Conservation (phyloP, 345 rosid genomes). For the Brassica juncea region DNA sequence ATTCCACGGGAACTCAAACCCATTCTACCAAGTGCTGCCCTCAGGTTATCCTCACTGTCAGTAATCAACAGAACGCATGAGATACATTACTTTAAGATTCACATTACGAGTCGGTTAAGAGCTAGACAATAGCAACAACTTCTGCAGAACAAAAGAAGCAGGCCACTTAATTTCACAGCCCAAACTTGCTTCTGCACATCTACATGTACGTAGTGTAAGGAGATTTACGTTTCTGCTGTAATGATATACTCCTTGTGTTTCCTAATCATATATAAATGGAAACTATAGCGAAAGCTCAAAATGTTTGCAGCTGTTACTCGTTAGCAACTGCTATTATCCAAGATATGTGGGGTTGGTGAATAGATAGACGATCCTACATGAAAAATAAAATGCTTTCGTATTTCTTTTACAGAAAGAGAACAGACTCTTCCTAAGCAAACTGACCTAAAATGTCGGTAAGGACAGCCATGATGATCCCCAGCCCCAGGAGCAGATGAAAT, state of each 20-base stretch:
- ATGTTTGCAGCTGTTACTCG: background rate
- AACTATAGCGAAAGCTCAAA: background rate
- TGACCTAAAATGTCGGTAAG: slow-evolving; percentile 93
- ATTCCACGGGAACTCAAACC: slow-evolving; percentile 65
- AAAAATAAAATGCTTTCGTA: background rate
- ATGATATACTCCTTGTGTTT: background rate
- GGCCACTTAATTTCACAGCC: too few species aligned
- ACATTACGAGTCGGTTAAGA: too few species aligned
- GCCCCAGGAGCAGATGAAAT: slow-evolving; percentile 75
- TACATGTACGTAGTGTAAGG: too few species aligned
- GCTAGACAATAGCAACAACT: too few species aligned
- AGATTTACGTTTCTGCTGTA: background rate
- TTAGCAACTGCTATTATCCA: background rate
- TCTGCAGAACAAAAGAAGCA: too few species aligned
- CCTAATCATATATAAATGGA: background rate
- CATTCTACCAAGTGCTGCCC: slow-evolving; percentile 79
- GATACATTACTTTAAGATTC: background rate
- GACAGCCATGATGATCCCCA: slow-evolving; percentile 96
- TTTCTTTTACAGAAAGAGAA: background rate
- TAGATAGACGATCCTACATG: background rate
- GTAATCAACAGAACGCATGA: background rate
- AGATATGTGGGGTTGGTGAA: background rate
- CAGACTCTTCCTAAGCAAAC: background rate
- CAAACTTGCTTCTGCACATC: too few species aligned
- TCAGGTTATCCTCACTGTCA: slow-evolving; percentile 78